Evolutionary conservation across 2,329 filamentous ascomycete genomes (phyloP).

Genomic region (Bisporella sp.): DNA sequence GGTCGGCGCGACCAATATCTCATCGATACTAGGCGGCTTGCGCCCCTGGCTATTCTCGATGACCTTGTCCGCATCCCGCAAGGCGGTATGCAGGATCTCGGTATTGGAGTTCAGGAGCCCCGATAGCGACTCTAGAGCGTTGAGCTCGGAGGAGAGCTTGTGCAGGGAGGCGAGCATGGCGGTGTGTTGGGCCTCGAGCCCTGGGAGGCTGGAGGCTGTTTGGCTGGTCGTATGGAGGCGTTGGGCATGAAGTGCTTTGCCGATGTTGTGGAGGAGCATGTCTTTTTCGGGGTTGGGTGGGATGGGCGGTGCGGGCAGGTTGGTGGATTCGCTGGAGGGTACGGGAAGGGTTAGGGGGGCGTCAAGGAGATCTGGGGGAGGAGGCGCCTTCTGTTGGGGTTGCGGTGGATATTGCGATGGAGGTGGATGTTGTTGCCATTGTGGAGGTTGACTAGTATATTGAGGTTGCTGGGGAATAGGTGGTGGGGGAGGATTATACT

Average conservation of each 20-base stretch:
- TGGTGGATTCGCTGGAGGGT: conserved; percentile 34
- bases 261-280: conserved; percentile 71
- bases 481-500: conserved; percentile 5
- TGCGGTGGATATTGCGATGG: conserved; percentile 24
- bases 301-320: conserved; percentile 70
- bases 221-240: conserved; percentile 64
- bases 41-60: conserved; percentile 66
- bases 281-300: conserved; percentile 96
- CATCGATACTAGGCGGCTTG: conserved; percentile 72
- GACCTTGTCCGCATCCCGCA: conserved; percentile 71
- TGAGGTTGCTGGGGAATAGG: conserved; percentile 16
- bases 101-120: conserved; percentile 70
- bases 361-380: conserved; percentile 45
- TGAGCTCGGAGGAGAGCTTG: conserved; percentile 66
- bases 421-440: conserved; percentile 23
- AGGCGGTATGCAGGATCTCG: conserved; percentile 66
- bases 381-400: conserved; percentile 26
- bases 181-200: conserved; percentile 69
- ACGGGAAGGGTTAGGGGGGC: conserved; percentile 43
- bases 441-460: conserved; percentile 13
- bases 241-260: conserved; percentile 59
- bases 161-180: conserved; percentile 67
- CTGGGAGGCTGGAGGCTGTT: conserved; percentile 66
- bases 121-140: conserved; percentile 63
- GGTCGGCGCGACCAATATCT: conserved; percentile 86